Base-by-base conservation (phyloP, 2,329 filamentous ascomycete species). In the Alternaria ventricosa region DNA sequence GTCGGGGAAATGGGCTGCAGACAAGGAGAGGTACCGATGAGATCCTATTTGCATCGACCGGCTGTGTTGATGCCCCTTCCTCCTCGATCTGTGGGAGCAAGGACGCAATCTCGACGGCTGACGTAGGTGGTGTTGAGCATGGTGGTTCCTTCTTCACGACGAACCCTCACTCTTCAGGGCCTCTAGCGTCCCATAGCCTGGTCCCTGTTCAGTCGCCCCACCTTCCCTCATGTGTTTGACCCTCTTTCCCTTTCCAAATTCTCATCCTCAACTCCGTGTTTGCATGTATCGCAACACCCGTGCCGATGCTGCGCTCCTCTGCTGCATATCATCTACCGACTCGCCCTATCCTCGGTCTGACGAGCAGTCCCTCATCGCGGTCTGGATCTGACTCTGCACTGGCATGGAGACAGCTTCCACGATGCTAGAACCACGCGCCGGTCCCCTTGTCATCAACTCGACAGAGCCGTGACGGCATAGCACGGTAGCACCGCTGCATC, bases 1-100 rank as follows among this genome's bases (percentile, higher is more conserved):
- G 71, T 73, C 75, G 77, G 76, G 60, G 66, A 65, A 33, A 55
- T 64, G 66, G 70, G 70, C 66, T 66, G 66, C 56, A 60, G 55
- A 53, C 55, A 30, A 56, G 55, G 41, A 55, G 60, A 59, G 53
- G 59, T 68, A 64, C 73, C 69, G 73, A 74, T 71, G 63, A 71
- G 47, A 54, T 45, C 49, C 61, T 41, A 22, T 49, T 27, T 30
- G 41, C 20, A 46, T 27, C 57, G 54, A 49, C 58, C 63, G 61
- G 53, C 50, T 55, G 55, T 59, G 60, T 60, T 41, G 23, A 50
- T 63, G 30, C 49, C 55, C 57, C 36, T 45, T 63, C 30, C 30
- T 43, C 36, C 59, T 36, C 50, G 36, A 49, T 28, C 55, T 60
- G 47, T 50, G 46, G 27, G 22, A 57, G 50, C 33, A 25, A 18